Base-by-base conservation (phyloP, 305 asterid species). In the Fraxinus floribunda region DNA sequence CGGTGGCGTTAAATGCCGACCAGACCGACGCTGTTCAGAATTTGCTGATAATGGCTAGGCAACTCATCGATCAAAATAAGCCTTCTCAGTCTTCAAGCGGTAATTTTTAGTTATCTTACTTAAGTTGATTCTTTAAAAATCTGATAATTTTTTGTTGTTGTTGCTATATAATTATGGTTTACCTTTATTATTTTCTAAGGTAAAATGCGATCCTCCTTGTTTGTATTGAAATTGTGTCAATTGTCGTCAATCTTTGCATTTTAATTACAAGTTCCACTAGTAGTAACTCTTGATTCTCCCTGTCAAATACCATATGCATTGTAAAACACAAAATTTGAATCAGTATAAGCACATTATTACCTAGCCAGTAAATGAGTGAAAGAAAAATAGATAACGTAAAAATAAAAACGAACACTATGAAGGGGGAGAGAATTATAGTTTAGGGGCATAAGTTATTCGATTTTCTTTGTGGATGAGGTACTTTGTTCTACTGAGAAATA, bases 11-110 rank as follows among this genome's bases (percentile, higher is more conserved):
- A 36, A 80, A 34, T 81, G 68, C 92, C n/a, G 90, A 85, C 80
- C 89, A 86, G 7, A 57, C 81, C 78, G 92, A 86, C 36, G 88
- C 79, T 79, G 86, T 88, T 62, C 88, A 87, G 78, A 83, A 80
- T 71, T 81, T 93, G 84, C 95, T 94, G 10, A 7, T 88, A 1
- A 84, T 80, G 88, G 94, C 97, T 82, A 97, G 97, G 84, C 94
- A 88, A 36, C 90, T 93, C 78, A 78, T 94, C 85, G 84, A 88
- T 87, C 92, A 94, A 82, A 92, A 91, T 83, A 89, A 88, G 83
- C 97, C 98, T 78, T 89, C 97, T 76, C 94, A 94, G 84, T 97
- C 98, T 94, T 71, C 96, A 94, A 79, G 96, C 90, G 92, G 98
- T 94, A 88, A 88, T 3, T 9, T 78, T 83, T 66, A n/a, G 13